Conservation (phyloP, 176 grass and related monocot genomes). For the Tillandsia fasciculata region DNA sequence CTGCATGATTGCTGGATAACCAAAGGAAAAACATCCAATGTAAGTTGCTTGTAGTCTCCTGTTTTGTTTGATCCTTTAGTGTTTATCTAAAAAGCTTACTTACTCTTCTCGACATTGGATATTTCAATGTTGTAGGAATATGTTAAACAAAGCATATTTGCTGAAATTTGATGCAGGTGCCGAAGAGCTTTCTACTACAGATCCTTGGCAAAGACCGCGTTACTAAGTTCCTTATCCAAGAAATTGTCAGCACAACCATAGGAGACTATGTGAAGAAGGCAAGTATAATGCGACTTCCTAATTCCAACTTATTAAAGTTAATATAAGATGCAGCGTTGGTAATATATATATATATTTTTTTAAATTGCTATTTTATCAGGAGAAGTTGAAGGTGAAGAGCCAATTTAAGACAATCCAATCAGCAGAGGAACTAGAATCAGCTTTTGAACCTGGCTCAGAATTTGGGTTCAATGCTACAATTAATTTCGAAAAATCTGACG, state of each 20-base stretch:
- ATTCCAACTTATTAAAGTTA: too few relatives aligned
- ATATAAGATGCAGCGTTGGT: too few relatives aligned
- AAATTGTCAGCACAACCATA: constrained; percentile 55
- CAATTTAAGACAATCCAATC: constrained; percentile 46
- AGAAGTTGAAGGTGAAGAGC: constrained; percentile 49
- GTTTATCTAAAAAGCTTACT: constrained; percentile 7
- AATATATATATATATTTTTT: too few relatives aligned
- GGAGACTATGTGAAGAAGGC: constrained; percentile 61
- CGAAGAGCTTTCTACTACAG: constrained; percentile 51
- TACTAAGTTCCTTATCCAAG: constrained; percentile 62
- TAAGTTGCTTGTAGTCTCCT: constrained; percentile 20
- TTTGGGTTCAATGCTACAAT: constrained; percentile 48
- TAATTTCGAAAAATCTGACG: constrained; percentile 33
- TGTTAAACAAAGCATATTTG: neutral
- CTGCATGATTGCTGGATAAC: constrained; percentile 29
- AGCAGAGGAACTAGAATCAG: constrained; percentile 44
- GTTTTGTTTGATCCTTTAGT: neutral
- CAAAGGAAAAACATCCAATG: constrained; percentile 68
- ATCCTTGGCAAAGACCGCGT: constrained; percentile 69
- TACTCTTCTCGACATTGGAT: too few relatives aligned
- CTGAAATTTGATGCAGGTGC: constrained; percentile 37
- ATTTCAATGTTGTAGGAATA: neutral
- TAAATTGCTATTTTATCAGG: constrained; percentile 26
- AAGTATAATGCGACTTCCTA: neutral
- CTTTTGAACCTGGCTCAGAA: constrained; percentile 36